phyloP scores from a whole-genome alignment of 768 basidiomycete genomes.

The Udeniomyces megalosporus region DNA sequence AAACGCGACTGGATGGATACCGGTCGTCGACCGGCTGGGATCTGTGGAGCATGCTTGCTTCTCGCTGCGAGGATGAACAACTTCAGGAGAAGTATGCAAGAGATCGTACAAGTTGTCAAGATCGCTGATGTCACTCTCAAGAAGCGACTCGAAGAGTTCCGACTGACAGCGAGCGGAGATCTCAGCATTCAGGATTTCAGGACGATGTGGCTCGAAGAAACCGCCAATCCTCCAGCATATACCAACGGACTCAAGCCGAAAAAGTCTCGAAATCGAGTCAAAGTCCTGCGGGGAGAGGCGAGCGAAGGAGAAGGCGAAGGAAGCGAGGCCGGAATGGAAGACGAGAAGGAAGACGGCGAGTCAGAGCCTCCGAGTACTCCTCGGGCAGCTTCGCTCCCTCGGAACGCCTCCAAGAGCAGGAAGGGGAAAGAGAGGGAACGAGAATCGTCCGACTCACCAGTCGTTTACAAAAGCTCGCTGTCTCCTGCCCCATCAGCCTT shows the following conservation, averaged over 20 bases:
- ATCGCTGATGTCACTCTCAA: constrained; percentile 89
- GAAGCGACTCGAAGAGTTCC: constrained; percentile 90
- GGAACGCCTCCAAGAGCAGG: too few relatives aligned
- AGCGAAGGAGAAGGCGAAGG: constrained; percentile 9
- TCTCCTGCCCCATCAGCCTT: neutral
- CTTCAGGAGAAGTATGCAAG: constrained; percentile 77
- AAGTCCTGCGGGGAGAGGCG: constrained; percentile 9
- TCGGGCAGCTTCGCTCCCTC: too few relatives aligned
- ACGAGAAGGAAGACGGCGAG: constrained; percentile 21
- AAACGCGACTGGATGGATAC: constrained; percentile 95
- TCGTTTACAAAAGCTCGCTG: neutral
- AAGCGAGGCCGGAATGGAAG: constrained; percentile 11
- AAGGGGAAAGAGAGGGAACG: constrained; percentile 30
- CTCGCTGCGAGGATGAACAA: constrained; percentile 98
- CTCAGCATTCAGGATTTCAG: constrained; percentile 80
- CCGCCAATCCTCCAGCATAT: constrained; percentile 81
- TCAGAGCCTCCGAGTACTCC: constrained; percentile 5
- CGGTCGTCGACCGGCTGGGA: constrained; percentile 87
- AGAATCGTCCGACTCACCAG: neutral
- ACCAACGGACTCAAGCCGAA: constrained; percentile 24
- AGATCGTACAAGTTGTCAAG: constrained; percentile 97
- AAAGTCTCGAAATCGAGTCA: neutral
- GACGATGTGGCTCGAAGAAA: constrained; percentile 76
- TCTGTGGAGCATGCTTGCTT: constrained; percentile 88
- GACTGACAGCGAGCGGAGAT: constrained; percentile 65